Percentiles rank a stretch among this genome's conserved stretches.
These are phyloP conservation scores for Penicillium sp. DNA, from an alignment of 2,329 filamentous ascomycete genomes.

Conservation along the genomic window DNA sequence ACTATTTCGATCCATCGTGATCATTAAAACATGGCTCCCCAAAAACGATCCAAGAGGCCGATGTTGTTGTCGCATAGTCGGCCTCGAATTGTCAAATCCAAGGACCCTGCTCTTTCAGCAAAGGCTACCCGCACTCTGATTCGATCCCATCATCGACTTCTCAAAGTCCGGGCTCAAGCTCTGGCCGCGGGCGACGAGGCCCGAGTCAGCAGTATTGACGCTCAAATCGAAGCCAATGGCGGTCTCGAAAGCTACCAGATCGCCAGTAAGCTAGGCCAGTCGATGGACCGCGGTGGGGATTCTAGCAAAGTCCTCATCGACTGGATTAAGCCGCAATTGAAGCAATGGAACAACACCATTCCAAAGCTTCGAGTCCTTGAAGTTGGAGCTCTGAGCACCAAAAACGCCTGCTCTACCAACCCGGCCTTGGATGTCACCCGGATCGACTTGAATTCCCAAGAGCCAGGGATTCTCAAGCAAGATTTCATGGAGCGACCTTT, in stretches of 20 bases:
- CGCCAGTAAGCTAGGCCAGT: slow-evolving; percentile 63
- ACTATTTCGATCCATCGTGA: not conserved
- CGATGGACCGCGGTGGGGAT: slow-evolving; percentile 61
- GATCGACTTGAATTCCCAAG: slow-evolving; percentile 89
- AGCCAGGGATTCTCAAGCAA: slow-evolving; percentile 73
- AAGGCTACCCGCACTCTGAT: slow-evolving; percentile 60
- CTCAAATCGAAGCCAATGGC: slow-evolving; percentile 56
- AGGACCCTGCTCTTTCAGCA: slow-evolving; percentile 50
- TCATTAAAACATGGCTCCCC: slow-evolving; percentile 28
- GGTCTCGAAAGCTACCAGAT: slow-evolving; percentile 62
- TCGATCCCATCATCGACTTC: slow-evolving; percentile 59
- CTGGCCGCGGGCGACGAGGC: slow-evolving; percentile 46
- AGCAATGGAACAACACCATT: slow-evolving; percentile 21
- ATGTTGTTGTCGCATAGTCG: slow-evolving; percentile 47
- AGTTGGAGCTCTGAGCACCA: slow-evolving; percentile 79
- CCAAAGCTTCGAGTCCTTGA: slow-evolving; percentile 70
- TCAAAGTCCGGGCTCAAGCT: slow-evolving; percentile 58
- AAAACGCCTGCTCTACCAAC: slow-evolving; percentile 78
- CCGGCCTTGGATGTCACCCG: slow-evolving; percentile 70
- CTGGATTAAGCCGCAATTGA: slow-evolving; percentile 51
- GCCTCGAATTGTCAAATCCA: slow-evolving; percentile 43
- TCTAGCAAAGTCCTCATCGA: slow-evolving; percentile 60
- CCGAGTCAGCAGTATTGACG: slow-evolving; percentile 46
- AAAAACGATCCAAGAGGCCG: slow-evolving; percentile 36
- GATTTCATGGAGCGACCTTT: slow-evolving; percentile 90